phyloP scores from a whole-genome alignment of 345 rosid species.

The Hevea brasiliensis region DNA sequence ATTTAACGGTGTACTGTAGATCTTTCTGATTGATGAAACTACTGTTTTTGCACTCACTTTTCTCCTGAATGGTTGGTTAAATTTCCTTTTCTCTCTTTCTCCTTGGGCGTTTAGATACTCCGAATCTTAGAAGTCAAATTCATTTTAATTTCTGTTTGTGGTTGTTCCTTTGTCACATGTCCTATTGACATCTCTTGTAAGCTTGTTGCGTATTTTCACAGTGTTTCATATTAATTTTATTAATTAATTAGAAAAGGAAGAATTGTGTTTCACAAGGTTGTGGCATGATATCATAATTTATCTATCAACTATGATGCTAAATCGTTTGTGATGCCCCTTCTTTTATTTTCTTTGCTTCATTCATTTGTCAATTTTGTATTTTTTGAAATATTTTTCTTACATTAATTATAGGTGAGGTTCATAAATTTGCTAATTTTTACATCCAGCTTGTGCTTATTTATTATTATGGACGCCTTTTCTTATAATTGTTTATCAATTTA shows the following conservation, averaged over 20 bases:
- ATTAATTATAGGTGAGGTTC: neutral
- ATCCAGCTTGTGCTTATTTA: conserved; percentile 5
- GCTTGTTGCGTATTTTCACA: neutral
- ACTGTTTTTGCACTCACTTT: neutral
- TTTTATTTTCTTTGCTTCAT: neutral
- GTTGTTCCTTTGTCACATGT: no score
- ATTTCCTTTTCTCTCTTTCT: neutral
- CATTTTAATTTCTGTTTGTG: neutral
- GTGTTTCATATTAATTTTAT: neutral
- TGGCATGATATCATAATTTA: neutral
- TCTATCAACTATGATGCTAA: neutral
- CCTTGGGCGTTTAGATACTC: neutral
- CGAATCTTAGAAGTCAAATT: neutral
- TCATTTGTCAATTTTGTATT: neutral
- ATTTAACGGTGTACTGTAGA: neutral
- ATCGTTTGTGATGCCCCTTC: neutral
- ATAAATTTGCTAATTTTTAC: conserved; percentile 3
- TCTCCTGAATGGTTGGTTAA: neutral
- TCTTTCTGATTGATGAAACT: neutral
- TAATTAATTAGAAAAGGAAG: neutral
- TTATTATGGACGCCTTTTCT: conserved; percentile 11
- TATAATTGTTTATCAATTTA: conserved; percentile 24
- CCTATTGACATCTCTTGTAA: neutral
- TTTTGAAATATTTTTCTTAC: neutral
- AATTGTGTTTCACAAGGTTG: neutral